Percentiles rank a stretch among this genome's conserved stretches.
Conservation (phyloP, 1,284 basidiomycete species). For the Rhodotorula sp. region DNA sequence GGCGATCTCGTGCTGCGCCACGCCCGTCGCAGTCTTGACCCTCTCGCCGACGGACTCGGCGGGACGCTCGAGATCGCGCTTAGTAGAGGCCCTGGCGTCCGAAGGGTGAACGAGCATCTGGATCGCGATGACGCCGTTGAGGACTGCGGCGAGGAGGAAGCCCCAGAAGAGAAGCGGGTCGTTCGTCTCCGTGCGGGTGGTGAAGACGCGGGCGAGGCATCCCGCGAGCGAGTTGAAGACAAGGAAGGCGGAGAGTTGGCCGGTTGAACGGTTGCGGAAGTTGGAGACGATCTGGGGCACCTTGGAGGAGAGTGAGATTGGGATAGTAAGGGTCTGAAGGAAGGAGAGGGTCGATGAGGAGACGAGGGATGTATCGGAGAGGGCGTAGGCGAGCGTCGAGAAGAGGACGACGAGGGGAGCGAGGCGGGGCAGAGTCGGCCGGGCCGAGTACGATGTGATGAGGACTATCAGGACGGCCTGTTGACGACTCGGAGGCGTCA, state of each 20-base stretch:
- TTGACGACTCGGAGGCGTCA: conserved; percentile 43
- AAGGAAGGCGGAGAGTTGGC: conserved; percentile 84
- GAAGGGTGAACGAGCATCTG: conserved; percentile 68
- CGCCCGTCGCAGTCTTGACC: background rate
- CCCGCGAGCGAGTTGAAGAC: conserved; percentile 74
- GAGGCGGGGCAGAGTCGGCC: conserved; percentile 40
- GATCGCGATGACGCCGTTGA: conserved; percentile 73
- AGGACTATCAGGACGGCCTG: conserved; percentile 67
- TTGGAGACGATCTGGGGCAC: conserved; percentile 83
- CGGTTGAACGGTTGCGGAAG: conserved; percentile 68
- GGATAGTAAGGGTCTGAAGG: conserved; percentile 62
- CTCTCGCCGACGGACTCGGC: background rate
- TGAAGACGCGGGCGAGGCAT: conserved; percentile 76
- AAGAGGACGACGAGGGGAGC: conserved; percentile 52
- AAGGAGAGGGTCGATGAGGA: conserved; percentile 59
- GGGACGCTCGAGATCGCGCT: background rate
- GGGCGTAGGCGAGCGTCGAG: conserved; percentile 49
- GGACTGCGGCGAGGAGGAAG: conserved; percentile 70
- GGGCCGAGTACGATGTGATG: conserved; percentile 62
- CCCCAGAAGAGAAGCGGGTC: conserved; percentile 75
- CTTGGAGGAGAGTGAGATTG: conserved; percentile 80
- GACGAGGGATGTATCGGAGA: conserved; percentile 51
- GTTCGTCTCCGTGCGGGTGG: conserved; percentile 78
- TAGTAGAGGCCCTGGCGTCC: conserved; percentile 10
- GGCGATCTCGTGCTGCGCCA: background rate